phyloP scores from a whole-genome alignment of 352 stramenopile genomes.

The Globisporangium emineosum region DNA sequence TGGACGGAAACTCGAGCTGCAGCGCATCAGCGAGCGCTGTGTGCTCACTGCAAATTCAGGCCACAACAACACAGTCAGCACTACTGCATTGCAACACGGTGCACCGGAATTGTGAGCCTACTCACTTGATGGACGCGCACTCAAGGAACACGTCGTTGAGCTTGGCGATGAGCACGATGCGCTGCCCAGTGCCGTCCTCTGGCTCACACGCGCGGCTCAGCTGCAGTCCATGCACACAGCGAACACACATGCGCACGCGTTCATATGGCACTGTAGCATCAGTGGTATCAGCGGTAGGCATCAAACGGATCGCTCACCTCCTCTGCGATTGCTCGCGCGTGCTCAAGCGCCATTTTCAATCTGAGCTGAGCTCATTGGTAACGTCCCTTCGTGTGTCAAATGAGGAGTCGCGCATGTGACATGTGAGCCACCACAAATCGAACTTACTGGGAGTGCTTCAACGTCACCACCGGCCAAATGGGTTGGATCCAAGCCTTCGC shows the following conservation, averaged over 20 bases:
- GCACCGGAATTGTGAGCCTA: neutral
- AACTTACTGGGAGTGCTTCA: neutral
- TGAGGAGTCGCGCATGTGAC: neutral
- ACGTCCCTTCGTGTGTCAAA: neutral
- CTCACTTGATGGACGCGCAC: constrained; percentile 17
- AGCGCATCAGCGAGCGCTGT: constrained; percentile 11
- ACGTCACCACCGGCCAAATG: neutral
- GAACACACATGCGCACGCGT: neutral
- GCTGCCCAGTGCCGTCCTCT: neutral
- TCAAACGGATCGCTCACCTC: neutral
- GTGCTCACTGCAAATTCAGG: constrained; percentile 7
- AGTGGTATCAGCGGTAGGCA: neutral
- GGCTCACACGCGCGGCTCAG: neutral
- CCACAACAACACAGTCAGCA: neutral
- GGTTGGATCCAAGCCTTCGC: too few relatives aligned
- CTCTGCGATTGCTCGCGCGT: neutral
- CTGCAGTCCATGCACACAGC: constrained; percentile 1
- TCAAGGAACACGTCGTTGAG: constrained; percentile 17
- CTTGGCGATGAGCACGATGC: constrained; percentile 4
- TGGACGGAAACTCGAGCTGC: neutral
- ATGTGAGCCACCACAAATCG: neutral
- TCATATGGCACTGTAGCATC: neutral
- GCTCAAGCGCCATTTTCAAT: neutral
- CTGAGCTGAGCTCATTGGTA: too few relatives aligned
- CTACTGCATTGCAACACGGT: too few relatives aligned